phyloP scores from a whole-genome alignment of 2,329 filamentous ascomycete species.

The Colletotrichum sp. region DNA sequence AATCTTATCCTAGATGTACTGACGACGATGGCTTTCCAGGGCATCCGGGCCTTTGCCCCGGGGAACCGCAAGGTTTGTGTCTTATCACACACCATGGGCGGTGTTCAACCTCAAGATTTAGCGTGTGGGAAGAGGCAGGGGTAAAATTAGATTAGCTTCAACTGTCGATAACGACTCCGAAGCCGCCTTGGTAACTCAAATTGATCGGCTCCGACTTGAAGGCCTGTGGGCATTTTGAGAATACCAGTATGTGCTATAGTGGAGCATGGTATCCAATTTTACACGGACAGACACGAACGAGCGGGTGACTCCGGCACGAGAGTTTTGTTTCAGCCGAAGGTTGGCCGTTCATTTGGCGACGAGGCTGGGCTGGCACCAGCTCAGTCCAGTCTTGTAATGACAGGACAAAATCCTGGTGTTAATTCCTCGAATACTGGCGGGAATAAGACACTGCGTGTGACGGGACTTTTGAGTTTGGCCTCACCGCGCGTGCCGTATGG shows the following conservation, averaged over 20 bases:
- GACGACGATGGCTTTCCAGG: not conserved
- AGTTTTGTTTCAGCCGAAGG: not conserved
- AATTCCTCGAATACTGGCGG: not conserved
- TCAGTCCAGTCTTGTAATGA: not conserved
- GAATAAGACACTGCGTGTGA: not conserved
- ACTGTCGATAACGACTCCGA: not conserved
- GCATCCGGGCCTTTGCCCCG: not conserved
- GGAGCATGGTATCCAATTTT: not conserved
- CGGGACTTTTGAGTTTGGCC: not conserved
- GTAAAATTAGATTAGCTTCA: not conserved
- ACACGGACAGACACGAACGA: not conserved
- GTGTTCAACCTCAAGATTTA: not conserved
- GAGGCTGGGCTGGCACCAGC: not conserved
- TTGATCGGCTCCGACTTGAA: not conserved
- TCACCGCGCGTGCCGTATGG: not conserved
- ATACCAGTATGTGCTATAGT: not conserved
- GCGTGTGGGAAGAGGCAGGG: not conserved
- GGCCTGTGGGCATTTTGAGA: not conserved
- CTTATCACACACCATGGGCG: not conserved
- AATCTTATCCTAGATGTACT: not conserved
- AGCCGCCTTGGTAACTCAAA: not conserved
- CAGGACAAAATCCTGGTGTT: not conserved
- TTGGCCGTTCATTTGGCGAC: not conserved
- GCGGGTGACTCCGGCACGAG: not conserved
- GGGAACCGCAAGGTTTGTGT: not conserved